phyloP scores from a whole-genome alignment of 371 early-diverging fungal species.

The Thermomucor indicae-seudaticae region DNA sequence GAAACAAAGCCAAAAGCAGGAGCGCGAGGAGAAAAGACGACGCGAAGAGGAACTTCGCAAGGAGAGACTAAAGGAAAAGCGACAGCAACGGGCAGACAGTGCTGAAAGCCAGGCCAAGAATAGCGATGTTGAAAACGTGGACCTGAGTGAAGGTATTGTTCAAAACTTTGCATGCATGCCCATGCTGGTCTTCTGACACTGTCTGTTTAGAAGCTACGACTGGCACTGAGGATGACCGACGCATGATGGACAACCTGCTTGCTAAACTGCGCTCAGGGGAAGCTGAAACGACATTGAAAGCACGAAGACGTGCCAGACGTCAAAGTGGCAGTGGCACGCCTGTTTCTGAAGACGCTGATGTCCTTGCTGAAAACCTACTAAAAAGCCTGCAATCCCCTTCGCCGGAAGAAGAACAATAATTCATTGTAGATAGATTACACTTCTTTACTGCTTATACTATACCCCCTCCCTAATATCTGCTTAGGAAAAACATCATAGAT shows the following conservation, averaged over 20 bases:
- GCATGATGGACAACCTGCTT: constrained; percentile 39
- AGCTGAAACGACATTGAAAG: background rate
- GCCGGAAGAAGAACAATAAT: too few relatives aligned
- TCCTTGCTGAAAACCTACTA: background rate
- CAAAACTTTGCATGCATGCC: too few relatives aligned
- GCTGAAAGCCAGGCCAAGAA: background rate
- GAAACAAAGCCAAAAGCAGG: constrained; percentile 20
- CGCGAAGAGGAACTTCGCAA: constrained; percentile 25
- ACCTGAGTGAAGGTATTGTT: constrained; percentile 9
- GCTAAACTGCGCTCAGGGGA: constrained; percentile 37
- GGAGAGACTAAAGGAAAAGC: constrained; percentile 7
- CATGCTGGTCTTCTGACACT: too few relatives aligned
- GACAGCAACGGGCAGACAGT: constrained; percentile 4
- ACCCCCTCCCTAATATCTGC: too few relatives aligned
- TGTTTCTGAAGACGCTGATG: background rate
- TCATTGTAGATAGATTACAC: too few relatives aligned
- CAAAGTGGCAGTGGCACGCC: background rate
- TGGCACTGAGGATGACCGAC: constrained; percentile 24
- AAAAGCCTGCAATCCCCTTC: background rate
- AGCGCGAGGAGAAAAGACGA: constrained; percentile 25
- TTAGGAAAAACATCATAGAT: too few relatives aligned
- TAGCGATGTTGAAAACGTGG: constrained; percentile 6
- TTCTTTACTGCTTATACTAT: too few relatives aligned
- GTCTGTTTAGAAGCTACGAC: constrained; percentile 2
- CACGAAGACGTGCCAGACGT: constrained; percentile 1